Percentiles rank a stretch among this genome's conserved stretches.
phyloP scores from a whole-genome alignment of 345 rosid genomes.

The Lepidium aucheri region DNA sequence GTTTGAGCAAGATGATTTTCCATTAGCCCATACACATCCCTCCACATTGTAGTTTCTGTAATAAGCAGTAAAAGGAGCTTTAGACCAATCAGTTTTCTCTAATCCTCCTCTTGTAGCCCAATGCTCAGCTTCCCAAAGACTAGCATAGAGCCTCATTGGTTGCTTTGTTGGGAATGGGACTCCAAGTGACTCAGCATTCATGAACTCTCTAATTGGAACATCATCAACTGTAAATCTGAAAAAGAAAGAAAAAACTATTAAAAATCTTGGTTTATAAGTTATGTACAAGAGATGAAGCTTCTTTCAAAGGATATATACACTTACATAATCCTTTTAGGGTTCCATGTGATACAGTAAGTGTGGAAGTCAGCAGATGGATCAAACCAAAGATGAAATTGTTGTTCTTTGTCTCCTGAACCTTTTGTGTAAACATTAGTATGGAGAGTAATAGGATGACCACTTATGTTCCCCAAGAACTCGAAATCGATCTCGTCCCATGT shows the following conservation, averaged over 20 bases:
- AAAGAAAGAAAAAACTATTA: not conserved
- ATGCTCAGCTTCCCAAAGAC: slow-evolving; percentile 55
- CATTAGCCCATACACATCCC: slow-evolving; percentile 28
- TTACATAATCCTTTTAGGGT: slow-evolving; percentile 30
- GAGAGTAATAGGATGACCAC: slow-evolving; percentile 34
- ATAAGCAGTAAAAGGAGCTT: slow-evolving; percentile 57
- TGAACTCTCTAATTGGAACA: slow-evolving; percentile 49
- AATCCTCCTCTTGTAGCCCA: slow-evolving; percentile 63
- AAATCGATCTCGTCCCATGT: slow-evolving; percentile 30
- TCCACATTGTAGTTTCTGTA: slow-evolving; percentile 50
- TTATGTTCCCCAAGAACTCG: slow-evolving; percentile 38
- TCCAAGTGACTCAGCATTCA: slow-evolving; percentile 35
- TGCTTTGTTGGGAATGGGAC: slow-evolving; percentile 45
- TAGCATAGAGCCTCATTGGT: slow-evolving; percentile 47
- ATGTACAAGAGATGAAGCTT: not conserved
- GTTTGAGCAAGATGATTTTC: slow-evolving; percentile 22
- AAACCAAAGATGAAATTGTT: slow-evolving; percentile 30
- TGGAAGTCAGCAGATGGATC: slow-evolving; percentile 22
- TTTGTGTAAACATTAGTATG: slow-evolving; percentile 32
- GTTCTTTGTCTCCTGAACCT: slow-evolving; percentile 31
- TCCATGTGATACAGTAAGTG: slow-evolving; percentile 30
- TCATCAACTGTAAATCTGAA: slow-evolving; percentile 52
- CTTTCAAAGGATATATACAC: not conserved
- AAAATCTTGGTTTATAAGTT: not conserved
- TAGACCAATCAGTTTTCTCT: slow-evolving; percentile 59